Base-by-base conservation (phyloP, 164 flowering plant genomes). In the Tetrastigma voinierianum region DNA sequence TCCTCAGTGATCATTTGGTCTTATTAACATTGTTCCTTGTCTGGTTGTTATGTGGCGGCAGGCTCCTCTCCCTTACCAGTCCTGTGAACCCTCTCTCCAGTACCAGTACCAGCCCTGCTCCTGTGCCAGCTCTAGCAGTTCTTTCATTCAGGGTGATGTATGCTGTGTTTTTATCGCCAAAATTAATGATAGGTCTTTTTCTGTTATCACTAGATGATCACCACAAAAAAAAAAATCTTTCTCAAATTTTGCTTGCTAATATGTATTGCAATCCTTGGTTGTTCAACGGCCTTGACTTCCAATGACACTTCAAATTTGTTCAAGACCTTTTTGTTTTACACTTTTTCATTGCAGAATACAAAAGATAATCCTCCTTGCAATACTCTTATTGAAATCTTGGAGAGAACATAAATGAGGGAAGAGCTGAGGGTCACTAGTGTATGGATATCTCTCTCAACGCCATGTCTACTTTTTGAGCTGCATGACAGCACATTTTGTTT, bases 341-440 rank as follows among this genome's bases (percentile, higher is more conserved):
- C 24, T 70, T 7, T 64, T 20, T 78, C 47, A 63, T 52, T 72
- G 79, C 84, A 96, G 99, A 96, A 93, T 57, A 82, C 73, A 21
- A 96, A 93, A 80, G 99, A 96, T 70, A 96, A 96, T 72, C 98
- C n/a, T 78, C 99, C 99, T 24, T 96, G 99, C 84, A 96, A 96
- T 76, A 96, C 99, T 7, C 80, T 96, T 3, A 93, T 96, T 67
- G 91, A 53, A 96, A 96, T 77, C 93, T 96, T 60, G 98, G 98
- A 47, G 99, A 90, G 78, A 90, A 79, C 73, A 82, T 86, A 54
- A 83, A 82, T 48, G 99, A 96, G 84, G 98, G 91, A 57, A 57
- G 99, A 98, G 68, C 73, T 96, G 62, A 89, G 80, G 87, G 91
- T 61, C 78, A 60, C 88, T 96, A 74, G 79, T 83, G 99, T 96